These are phyloP conservation scores for Cucurbita pepo DNA, from an alignment of 306 rosid species.

Conservation along the genomic window DNA sequence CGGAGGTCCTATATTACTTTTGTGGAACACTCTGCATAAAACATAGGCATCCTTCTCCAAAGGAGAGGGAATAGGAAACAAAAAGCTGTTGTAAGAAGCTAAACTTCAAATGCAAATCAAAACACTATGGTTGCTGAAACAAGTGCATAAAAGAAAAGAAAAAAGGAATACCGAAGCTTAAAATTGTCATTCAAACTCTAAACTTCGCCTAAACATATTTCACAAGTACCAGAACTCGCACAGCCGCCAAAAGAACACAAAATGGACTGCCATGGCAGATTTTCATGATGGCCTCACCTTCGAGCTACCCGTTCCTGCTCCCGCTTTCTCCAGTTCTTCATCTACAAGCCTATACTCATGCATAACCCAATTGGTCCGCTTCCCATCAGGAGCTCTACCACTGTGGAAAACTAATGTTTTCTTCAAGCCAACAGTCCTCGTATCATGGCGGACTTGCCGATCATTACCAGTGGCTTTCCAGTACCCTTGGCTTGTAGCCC, in stretches of 20 bases:
- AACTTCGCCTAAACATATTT: background rate
- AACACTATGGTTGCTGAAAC: constrained; percentile 7
- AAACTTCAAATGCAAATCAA: background rate
- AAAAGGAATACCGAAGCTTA: background rate
- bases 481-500: constrained; percentile 84
- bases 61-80: constrained; percentile 18
- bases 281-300: constrained; percentile 52
- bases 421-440: constrained; percentile 64
- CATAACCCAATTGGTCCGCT: constrained; percentile 99
- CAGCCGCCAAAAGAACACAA: constrained; percentile 6
- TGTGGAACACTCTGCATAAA: constrained; percentile 95
- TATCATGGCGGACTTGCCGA: constrained; percentile 54
- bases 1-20: constrained; percentile 96
- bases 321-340: constrained; percentile 51
- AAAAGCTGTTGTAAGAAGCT: background rate
- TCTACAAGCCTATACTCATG: constrained; percentile 94
- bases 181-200: background rate
- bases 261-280: constrained; percentile 3
- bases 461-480: constrained; percentile 99
- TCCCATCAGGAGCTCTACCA: constrained; percentile 91
- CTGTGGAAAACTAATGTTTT: constrained; percentile 93
- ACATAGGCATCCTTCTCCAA: constrained; percentile 87
- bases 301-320: constrained; percentile 39
- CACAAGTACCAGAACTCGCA: constrained; percentile 4
- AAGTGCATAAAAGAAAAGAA: background rate